Percentiles rank a stretch among this genome's conserved stretches.
Evolutionary conservation across 306 rosid species (phyloP).

Genomic region (Prunus armeniaca): DNA sequence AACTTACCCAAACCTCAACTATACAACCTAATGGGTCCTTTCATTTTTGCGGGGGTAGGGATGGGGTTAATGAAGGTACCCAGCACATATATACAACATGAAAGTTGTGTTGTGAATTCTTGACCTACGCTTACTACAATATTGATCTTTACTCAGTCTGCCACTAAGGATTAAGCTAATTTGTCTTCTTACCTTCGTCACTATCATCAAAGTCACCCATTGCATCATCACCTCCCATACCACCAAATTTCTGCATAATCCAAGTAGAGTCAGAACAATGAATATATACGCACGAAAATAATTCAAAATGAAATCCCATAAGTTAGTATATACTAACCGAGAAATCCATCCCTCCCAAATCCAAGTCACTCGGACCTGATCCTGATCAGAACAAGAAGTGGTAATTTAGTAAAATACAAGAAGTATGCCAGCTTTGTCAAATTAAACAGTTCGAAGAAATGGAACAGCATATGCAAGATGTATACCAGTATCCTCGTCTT

Average conservation of each 20-base stretch:
- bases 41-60: background rate
- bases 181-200: slow-evolving; percentile 10
- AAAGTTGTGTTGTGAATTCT: background rate
- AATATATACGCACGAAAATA: background rate
- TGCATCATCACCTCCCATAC: slow-evolving; percentile 41
- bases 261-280: slow-evolving; percentile 10
- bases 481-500: slow-evolving; percentile 75
- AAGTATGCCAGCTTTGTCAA: background rate
- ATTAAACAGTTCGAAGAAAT: background rate
- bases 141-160: background rate
- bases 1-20: background rate
- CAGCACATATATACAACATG: background rate
- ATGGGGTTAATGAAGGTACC: background rate
- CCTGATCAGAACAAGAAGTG: slow-evolving; percentile 2
- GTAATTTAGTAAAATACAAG: background rate
- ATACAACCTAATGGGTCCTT: background rate
- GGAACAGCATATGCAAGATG: background rate
- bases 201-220: slow-evolving; percentile 21
- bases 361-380: slow-evolving; percentile 52
- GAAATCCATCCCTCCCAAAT: slow-evolving; percentile 95
- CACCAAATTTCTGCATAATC: slow-evolving; percentile 65
- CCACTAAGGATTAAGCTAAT: background rate
- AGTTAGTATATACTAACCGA: slow-evolving; percentile 55
- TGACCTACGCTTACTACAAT: background rate
- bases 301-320: background rate